These are phyloP conservation scores for Gaertneriomyces sp. DNA, from an alignment of 192 early-diverging fungal species.

Conservation along the genomic window DNA sequence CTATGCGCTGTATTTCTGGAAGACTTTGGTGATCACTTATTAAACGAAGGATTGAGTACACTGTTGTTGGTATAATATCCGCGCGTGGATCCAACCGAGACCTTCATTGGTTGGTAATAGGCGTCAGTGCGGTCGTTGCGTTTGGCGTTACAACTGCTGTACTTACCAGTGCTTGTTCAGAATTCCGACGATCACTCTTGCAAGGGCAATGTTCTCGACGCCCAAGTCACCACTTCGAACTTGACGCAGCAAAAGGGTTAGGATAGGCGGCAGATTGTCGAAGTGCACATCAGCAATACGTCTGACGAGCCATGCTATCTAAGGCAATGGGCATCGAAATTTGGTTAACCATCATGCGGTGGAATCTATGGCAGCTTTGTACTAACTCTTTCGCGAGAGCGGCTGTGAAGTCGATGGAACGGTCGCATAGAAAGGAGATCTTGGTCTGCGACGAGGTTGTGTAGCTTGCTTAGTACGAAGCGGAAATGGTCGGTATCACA, in stretches of 20 bases:
- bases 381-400: too few species aligned
- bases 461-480: slow-evolving; percentile 5
- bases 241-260: slow-evolving; percentile 12
- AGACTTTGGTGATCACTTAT: slow-evolving; percentile 11
- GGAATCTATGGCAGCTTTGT: too few species aligned
- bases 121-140: background rate
- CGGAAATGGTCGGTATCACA: slow-evolving; percentile 8
- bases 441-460: slow-evolving; percentile 6
- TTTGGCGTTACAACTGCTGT: background rate
- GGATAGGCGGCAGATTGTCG: slow-evolving; percentile 5
- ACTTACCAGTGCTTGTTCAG: slow-evolving; percentile 13
- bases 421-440: slow-evolving; percentile 14
- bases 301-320: slow-evolving; percentile 10
- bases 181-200: slow-evolving; percentile 5
- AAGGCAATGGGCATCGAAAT: too few species aligned
- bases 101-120: background rate
- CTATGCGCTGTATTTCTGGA: slow-evolving; percentile 1
- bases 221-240: slow-evolving; percentile 12
- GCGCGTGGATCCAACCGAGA: background rate
- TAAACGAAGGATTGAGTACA: slow-evolving; percentile 18
- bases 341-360: too few species aligned
- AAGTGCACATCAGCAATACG: slow-evolving; percentile 10
- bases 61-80: slow-evolving; percentile 11
- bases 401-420: slow-evolving; percentile 9
- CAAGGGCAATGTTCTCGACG: slow-evolving; percentile 15